These are phyloP conservation scores for Amanita pseudoporphyria DNA, from an alignment of 768 basidiomycete species.

Conservation along the genomic window DNA sequence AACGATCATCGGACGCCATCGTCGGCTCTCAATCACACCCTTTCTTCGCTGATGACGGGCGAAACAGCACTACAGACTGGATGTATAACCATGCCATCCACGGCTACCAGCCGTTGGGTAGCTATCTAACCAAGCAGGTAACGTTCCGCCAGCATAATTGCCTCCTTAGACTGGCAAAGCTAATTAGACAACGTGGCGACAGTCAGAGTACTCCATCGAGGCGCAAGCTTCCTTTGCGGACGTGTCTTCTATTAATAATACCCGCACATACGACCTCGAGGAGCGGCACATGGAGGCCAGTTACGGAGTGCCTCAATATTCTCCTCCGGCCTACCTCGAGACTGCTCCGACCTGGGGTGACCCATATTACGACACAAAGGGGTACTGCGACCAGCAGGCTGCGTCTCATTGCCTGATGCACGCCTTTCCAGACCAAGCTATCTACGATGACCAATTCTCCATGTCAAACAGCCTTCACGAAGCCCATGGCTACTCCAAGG, in stretches of 20 bases:
- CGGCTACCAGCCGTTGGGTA: neutral
- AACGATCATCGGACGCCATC: constrained; percentile 5
- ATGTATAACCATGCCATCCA: neutral
- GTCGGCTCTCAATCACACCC: neutral
- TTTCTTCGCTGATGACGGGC: neutral
- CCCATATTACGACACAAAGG: neutral
- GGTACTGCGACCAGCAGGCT: neutral
- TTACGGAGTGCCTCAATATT: neutral
- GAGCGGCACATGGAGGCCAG: neutral
- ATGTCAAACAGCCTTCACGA: constrained; percentile 4
- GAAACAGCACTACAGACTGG: neutral
- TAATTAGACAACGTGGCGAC: constrained; percentile 5
- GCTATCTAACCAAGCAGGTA: constrained; percentile 4
- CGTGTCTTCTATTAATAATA: constrained; percentile 7
- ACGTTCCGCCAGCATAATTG: neutral
- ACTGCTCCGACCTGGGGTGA: neutral
- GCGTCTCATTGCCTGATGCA: neutral
- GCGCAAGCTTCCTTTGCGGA: constrained; percentile 4
- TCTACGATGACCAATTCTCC: neutral
- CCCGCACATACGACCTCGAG: constrained; percentile 6
- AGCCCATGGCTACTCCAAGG: constrained; percentile 4
- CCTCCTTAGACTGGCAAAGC: neutral
- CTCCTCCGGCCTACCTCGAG: neutral
- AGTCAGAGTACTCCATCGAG: constrained; percentile 2
- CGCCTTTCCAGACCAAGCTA: neutral